Evolutionary conservation across 108 stramenopile species (phyloP), one percentile per base, ranked within the genome.

Genomic region (Skeletonema grethae): DNA sequence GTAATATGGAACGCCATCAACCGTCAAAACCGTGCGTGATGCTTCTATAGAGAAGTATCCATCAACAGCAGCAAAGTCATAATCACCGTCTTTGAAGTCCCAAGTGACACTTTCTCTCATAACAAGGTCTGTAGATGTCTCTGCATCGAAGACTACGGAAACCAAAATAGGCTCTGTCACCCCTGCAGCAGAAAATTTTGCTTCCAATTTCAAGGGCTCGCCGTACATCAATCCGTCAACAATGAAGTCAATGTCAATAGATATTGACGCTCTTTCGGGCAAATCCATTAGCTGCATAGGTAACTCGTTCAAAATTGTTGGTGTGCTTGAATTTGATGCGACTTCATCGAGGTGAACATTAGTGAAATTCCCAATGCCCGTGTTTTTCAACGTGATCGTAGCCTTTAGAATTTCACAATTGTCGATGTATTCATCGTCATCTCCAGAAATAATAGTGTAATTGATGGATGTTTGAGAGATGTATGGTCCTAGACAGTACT

Each of bases 191-290:
- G 22, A 53, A 8, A 53, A 8, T 9, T 53, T 24, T 22, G 22
- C 50, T 24, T 53, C 50, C 16, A 53, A 7, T 53, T 53, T 22
- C 50, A 53, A 53, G 18, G 18, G 22, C 50, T 53, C 50, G 22
- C 50, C 50, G 16, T 22, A 53, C 22, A 7, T 22, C 50, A 53
- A 53, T 53, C 50, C 50, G 20, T 53, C 50, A 53, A 53, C 50
- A 53, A 53, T 22, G 8, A 53, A 53, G 5, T 20, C 50, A 22
- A 53, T 22, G 7, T 53, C 22, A 10, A 53, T 8, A 8, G 50
- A 53, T 2, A 20, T 10, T 20, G 22, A 22, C 5, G 18, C 20
- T n/a, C 6, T 53, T 24, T 53, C 50, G 9, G 50, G 50, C 1
- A 53, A 53, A 8, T 53, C 50, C 22, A 22, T 9, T 9, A 53